Evolutionary conservation across 2,329 filamentous ascomycete genomes (phyloP).

Genomic region (Emergomyces africanus): DNA sequence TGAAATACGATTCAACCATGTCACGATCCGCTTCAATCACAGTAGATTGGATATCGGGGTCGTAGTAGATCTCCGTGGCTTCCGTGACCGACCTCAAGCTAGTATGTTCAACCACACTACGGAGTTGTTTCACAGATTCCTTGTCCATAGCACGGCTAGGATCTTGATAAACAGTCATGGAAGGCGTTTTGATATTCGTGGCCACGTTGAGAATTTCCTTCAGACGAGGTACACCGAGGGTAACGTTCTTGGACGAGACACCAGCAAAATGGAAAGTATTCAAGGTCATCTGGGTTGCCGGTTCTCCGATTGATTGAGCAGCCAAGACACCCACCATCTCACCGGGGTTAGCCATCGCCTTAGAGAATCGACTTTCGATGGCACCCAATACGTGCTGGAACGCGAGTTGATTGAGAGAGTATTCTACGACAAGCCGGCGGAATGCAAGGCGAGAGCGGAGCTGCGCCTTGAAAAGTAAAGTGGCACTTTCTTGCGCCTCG

Average conservation of each 20-base stretch:
- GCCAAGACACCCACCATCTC: constrained; percentile 99
- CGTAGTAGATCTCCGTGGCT: constrained; percentile 92
- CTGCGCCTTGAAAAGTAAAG: constrained; percentile 82
- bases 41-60: constrained; percentile 76
- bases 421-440: constrained; percentile 78
- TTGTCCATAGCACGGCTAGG: constrained; percentile 50
- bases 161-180: constrained; percentile 83
- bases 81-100: constrained; percentile 84
- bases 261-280: constrained; percentile 99
- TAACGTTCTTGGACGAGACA: constrained; percentile 99
- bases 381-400: constrained; percentile 89
- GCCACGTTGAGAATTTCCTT: constrained; percentile 99
- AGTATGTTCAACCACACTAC: constrained; percentile 87
- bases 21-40: constrained; percentile 78
- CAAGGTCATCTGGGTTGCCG: constrained; percentile 96
- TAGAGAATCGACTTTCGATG: constrained; percentile 75
- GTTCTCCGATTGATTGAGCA: constrained; percentile 96
- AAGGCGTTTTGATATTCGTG: constrained; percentile 95
- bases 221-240: constrained; percentile 93
- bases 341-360: constrained; percentile 75
- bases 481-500: constrained; percentile 82
- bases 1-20: constrained; percentile 94
- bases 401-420: constrained; percentile 78
- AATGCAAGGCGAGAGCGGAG: constrained; percentile 81
- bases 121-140: constrained; percentile 70